Evolutionary conservation across 2,329 filamentous ascomycete genomes (phyloP), one percentile per base, ranked within the genome.

Genomic region (Scleromitrula shiraiana): DNA sequence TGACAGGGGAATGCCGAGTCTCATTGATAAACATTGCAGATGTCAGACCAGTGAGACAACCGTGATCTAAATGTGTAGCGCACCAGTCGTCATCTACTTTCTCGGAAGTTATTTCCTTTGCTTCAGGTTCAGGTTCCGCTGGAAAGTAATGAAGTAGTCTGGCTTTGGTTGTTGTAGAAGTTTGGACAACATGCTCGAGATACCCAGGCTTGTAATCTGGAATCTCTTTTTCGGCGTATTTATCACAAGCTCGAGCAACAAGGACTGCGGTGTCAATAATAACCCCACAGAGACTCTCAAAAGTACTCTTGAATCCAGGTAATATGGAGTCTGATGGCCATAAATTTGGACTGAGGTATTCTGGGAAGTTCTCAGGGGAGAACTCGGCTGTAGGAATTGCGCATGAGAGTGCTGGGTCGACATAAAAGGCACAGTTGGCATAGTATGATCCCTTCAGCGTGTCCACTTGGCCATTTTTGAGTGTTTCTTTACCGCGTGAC

Each of bases 21-120:
- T 97, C 91, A 62, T 97, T 88, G 53, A 97, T 76, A 66, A 95
- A 97, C 89, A 97, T 95, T 57, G 91, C 90, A 2, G 85, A 91
- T 0, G 93, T 98, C 27, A 98, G 74, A 12, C 90, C 91, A 0
- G 93, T 98, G 26, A 98, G 75, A 64, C 91, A 97, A 36, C 93
- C 89, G 60, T 96, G 89, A 66, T 97, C 91, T 49, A 93, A 72
- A 64, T 93, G 86, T 1, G 85, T 88, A 3, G 89, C 87, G 66
- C 91, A 98, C 93, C 93, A 98, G 68, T 94, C 87, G 65, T 96
- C 90, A 52, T 88, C 83, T 46, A 71, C 71, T 33, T 66, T 65
- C 7, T 65, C 62, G 12, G 61, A 68, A 14, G 61, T 58, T 12
- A 66, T 56, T 17, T 61, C 58, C 14, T 42, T 12, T 14, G 30